Evolutionary conservation across 2,329 filamentous ascomycete species (phyloP), one percentile per base, ranked within the genome.

Genomic region (Trichophyton verrucosum): DNA sequence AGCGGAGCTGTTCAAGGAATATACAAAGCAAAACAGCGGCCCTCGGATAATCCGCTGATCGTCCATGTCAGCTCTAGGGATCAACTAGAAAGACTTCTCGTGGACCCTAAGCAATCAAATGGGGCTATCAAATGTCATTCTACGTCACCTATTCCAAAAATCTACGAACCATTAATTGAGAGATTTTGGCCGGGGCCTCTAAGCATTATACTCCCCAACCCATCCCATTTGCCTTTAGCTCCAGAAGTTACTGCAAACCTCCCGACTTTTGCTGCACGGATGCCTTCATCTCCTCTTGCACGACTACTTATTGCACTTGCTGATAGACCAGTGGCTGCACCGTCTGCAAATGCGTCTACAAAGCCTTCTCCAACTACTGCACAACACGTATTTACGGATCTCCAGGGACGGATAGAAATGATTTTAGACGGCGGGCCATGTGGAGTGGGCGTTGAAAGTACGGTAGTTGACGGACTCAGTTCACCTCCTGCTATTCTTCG

Each of bases 121-220:
- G 24, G 65, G 66, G 63, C 69, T 60, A 8, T 79, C 63, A 69
- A 66, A 59, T 60, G 70, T 64, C 46, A 65, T 22, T 46, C 33
- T 17, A 15, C 67, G 30, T 63, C 62, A 64, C 58, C 66, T 13
- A 81, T 96, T 47, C 91, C 91, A 0, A 72, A 77, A 0, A 87
- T 91, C 68, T 99, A 99, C 74, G 79, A 80, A 61, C 78, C 89
- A 0, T 75, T 99, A 22, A 89, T 97, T 61, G 76, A 84, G 61
- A 80, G 79, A 49, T 99, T 96, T 78, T 99, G 94, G 94, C 94
- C 94, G 0, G 94, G 94, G 0, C 91, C 94, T 0, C 75, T 99
- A 59, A 99, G 94, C 0, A 91, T 99, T 64, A 81, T 99, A 51
- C 80, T 99, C 5, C 89, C 87, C 0, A 87, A 89, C 58, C 88